phyloP scores from a whole-genome alignment of 257 asterid species.

The Lavandula angustifolia region DNA sequence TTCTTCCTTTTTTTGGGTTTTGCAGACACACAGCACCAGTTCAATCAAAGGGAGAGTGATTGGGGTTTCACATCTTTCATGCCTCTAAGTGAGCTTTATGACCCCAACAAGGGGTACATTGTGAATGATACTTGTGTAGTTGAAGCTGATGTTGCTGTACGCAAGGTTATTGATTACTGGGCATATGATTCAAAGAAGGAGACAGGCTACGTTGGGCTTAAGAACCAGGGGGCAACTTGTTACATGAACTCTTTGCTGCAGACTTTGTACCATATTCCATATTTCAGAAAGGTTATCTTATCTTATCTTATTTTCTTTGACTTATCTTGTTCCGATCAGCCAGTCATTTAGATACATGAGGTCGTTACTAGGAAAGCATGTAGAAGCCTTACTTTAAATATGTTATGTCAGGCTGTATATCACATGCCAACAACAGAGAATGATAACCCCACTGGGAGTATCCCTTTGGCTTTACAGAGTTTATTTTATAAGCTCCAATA shows the following conservation, averaged over 20 bases:
- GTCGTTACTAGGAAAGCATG: conserved; percentile 22
- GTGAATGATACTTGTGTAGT: conserved; percentile 54
- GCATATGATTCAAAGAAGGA: conserved; percentile 72
- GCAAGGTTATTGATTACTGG: conserved; percentile 64
- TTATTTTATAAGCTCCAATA: conserved; percentile 88
- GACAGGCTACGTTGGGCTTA: conserved; percentile 81
- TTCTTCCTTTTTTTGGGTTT: conserved; percentile 24
- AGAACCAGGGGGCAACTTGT: conserved; percentile 96
- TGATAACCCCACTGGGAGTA: conserved; percentile 85
- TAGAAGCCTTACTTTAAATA: conserved; percentile 34
- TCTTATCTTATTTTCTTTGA: conserved; percentile 26
- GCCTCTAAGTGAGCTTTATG: conserved; percentile 70
- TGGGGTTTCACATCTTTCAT: conserved; percentile 79
- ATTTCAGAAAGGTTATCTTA: conserved; percentile 73
- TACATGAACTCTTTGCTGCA: conserved; percentile 90
- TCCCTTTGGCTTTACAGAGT: conserved; percentile 88
- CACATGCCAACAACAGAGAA: conserved; percentile 96
- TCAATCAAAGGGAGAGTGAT: conserved; percentile 70
- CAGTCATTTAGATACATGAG: conserved; percentile 20
- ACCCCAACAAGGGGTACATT: conserved; percentile 62
- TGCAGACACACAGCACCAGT: conserved; percentile 71
- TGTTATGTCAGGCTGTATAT: conserved; percentile 74
- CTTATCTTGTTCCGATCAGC: conserved; percentile 27
- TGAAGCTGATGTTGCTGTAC: conserved; percentile 74
- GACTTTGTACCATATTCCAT: conserved; percentile 85